Percentiles rank a stretch among this genome's conserved stretches.
These are phyloP conservation scores for Verbascum thapsus DNA, from an alignment of 257 asterid species.

Conservation along the genomic window DNA sequence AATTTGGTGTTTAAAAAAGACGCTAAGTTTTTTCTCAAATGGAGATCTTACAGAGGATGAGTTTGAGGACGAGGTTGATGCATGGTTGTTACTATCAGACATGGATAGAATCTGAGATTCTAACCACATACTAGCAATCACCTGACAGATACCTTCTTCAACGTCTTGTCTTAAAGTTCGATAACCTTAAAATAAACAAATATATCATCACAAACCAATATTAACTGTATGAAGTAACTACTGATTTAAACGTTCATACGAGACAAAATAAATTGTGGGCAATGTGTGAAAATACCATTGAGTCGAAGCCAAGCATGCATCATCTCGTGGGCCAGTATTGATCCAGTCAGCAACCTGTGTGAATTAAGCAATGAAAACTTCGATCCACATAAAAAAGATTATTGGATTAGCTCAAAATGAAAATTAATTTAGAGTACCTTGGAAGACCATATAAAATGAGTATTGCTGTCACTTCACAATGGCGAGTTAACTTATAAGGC, in stretches of 20 bases:
- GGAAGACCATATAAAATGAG: constrained; percentile 92
- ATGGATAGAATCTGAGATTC: constrained; percentile 65
- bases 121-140: constrained; percentile 90
- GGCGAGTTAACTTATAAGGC: constrained; percentile 70
- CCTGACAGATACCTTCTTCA: constrained; percentile 98
- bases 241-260: background rate
- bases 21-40: constrained; percentile 74
- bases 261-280: constrained; percentile 1
- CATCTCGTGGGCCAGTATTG: constrained; percentile 94
- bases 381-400: background rate
- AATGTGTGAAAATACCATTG: constrained; percentile 50
- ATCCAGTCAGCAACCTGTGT: constrained; percentile 81
- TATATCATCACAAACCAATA: constrained; percentile 9
- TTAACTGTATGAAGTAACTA: background rate
- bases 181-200: constrained; percentile 54
- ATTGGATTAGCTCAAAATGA: too few relatives aligned
- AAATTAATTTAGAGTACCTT: constrained; percentile 46
- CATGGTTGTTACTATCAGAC: constrained; percentile 43
- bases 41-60: constrained; percentile 58
- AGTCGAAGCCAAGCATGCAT: constrained; percentile 97
- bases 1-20: constrained; percentile 84
- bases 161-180: constrained; percentile 81
- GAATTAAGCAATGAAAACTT: constrained; percentile 1
- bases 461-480: constrained; percentile 90
- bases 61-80: constrained; percentile 42